Evolutionary conservation across 495 filamentous ascomycete species (phyloP).

Genomic region (Xylaria grammica): DNA sequence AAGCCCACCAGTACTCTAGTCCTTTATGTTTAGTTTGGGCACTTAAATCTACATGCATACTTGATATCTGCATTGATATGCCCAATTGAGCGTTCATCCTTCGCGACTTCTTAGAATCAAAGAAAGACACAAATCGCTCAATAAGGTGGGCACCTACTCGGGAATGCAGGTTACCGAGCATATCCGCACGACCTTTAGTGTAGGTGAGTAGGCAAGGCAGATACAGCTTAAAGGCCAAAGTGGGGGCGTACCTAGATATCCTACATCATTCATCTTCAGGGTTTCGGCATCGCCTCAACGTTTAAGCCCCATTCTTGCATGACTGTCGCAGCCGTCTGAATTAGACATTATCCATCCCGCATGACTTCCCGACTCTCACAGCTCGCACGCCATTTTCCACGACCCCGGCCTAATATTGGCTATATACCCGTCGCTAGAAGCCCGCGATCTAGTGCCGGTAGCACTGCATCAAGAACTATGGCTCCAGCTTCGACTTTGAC

Average conservation of each 20-base stretch:
- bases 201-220: no score
- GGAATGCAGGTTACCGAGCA: constrained; percentile 11
- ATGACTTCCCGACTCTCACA: constrained; percentile 82
- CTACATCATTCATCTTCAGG: constrained; percentile 1
- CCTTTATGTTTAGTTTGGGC: no score
- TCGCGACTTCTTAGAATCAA: no score
- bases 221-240: no score
- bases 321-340: background rate
- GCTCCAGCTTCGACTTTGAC: constrained; percentile 46
- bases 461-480: constrained; percentile 51
- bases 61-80: no score
- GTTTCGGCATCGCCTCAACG: background rate
- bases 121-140: no score
- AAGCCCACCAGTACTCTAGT: no score
- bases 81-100: no score
- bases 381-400: constrained; percentile 72
- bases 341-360: constrained; percentile 5
- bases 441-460: constrained; percentile 30
- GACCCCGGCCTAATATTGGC: constrained; percentile 61
- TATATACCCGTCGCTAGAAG: constrained; percentile 51
- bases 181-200: background rate
- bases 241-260: background rate
- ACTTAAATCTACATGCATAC: no score
- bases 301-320: background rate
- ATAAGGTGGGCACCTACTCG: background rate